Percentiles rank a stretch among this genome's conserved stretches.
These are phyloP conservation scores for Aspergillus luchuensis DNA, from an alignment of 2,329 filamentous ascomycete genomes.

Conservation along the genomic window DNA sequence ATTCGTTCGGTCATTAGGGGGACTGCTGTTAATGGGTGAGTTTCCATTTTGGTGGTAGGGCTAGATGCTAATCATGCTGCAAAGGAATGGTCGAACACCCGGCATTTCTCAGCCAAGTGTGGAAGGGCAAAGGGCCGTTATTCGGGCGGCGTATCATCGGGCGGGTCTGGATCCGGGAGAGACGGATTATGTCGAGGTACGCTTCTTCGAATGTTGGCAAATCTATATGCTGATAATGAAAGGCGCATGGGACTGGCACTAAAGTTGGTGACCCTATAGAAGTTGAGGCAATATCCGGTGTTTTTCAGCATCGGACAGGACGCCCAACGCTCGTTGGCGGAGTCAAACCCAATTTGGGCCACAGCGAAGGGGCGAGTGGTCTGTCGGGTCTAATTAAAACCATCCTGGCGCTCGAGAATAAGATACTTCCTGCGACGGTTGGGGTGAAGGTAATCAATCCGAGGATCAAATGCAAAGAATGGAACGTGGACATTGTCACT, in stretches of 20 bases:
- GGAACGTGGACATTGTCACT: slow-evolving; percentile 27
- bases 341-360: slow-evolving; percentile 38
- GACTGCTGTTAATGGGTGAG: slow-evolving; percentile 3
- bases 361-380: slow-evolving; percentile 38
- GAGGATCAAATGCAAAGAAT: slow-evolving; percentile 24
- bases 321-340: slow-evolving; percentile 30
- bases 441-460: slow-evolving; percentile 31
- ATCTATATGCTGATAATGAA: neutral
- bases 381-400: slow-evolving; percentile 38
- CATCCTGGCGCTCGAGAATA: slow-evolving; percentile 45
- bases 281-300: neutral
- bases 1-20: slow-evolving; percentile 10
- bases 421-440: slow-evolving; percentile 34
- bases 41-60: neutral
- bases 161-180: neutral
- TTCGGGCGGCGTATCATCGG: slow-evolving; percentile 2
- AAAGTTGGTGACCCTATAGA: slow-evolving; percentile 12
- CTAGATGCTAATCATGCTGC: neutral
- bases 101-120: slow-evolving; percentile 6
- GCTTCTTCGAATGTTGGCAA: neutral
- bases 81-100: neutral
- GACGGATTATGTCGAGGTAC: slow-evolving; percentile 4
- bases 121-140: neutral
- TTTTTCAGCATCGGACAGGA: neutral
- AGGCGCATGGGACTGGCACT: slow-evolving; percentile 16